Base-by-base conservation (phyloP, 768 basidiomycete genomes). In the Terana coerulea region DNA sequence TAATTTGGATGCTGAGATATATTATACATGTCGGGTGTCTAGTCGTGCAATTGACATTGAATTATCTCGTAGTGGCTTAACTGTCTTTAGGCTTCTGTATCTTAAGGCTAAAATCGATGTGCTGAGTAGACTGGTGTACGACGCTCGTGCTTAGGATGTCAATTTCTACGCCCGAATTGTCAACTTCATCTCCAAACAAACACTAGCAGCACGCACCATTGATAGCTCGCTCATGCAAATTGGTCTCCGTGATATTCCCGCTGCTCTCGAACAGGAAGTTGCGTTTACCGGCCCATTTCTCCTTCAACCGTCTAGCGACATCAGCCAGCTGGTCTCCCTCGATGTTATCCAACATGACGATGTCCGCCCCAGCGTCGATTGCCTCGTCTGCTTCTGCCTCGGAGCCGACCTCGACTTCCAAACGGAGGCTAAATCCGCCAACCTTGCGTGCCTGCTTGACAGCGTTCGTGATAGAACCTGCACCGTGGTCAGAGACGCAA, bases 81-180 rank as follows among this genome's bases (percentile, higher is more conserved):
- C 30, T 40, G 41, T 62, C 64, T 57, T 75, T 75, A 9, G 80
- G 78, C 59, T 77, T 78, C 69, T 95, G 93, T 55, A 98, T 86
- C 79, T 98, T 98, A 61, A 99, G 76, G 62, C 93, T 97, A 67
- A 95, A 99, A 67, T 98, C 97, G 55, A 98, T 85, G 63, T 97
- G 94, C 58, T 83, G 91, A 22, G 91, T 91, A 1, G 89, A 91
- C 68, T 98, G 91, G 59, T 95, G 93, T 22, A 94, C 89, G 8
- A 76, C 80, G 54, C 91, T 94, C 35, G 92, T 94, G 71, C 94
- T 89, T 67, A 97, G 61, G 61, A 98, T 95, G 66, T 99, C 97
- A 60, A 99, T 86, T 63, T 93, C 95, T 95, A 67, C 17, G 28
- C 37, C 26, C 12, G 29, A 21, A 30, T 2, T 7, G 39, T 61